A percentile compares a stretch with the other conserved stretches of the same genome.
phyloP scores from a whole-genome alignment of 768 basidiomycete species.

The Lanmaoa rubissima region DNA sequence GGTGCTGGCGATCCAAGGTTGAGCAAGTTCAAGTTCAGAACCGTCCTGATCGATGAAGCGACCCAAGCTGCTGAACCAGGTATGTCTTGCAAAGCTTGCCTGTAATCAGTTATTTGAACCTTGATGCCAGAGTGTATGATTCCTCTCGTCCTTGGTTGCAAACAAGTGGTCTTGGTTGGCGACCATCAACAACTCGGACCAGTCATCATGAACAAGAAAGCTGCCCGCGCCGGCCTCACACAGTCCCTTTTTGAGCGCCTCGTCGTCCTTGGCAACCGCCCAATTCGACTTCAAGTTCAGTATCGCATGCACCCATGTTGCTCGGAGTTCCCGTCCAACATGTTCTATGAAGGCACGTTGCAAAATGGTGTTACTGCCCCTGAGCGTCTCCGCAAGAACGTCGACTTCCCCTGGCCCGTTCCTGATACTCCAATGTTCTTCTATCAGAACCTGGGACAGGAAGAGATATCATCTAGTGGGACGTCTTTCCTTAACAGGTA shows the following conservation, averaged over 20 bases:
- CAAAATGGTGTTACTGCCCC: constrained; percentile 99
- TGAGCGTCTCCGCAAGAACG: constrained; percentile 94
- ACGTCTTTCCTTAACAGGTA: constrained; percentile 97
- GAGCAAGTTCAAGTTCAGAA: constrained; percentile 97
- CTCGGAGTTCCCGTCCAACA: constrained; percentile 99
- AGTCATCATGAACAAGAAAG: constrained; percentile 99
- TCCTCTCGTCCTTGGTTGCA: constrained; percentile 95
- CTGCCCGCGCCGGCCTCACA: constrained; percentile 96
- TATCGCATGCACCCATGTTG: constrained; percentile 99
- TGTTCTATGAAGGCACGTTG: constrained; percentile 99
- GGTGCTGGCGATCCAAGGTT: constrained; percentile 96
- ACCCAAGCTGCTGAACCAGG: constrained; percentile 98
- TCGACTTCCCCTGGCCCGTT: constrained; percentile 98
- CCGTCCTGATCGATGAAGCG: constrained; percentile 97
- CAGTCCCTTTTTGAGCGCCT: constrained; percentile 98
- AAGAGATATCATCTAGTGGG: constrained; percentile 97
- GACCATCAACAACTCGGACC: constrained; percentile 97
- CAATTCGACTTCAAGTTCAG: constrained; percentile 98
- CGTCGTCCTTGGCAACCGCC: constrained; percentile 91
- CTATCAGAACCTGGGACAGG: constrained; percentile 98
- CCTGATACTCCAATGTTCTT: constrained; percentile 99
- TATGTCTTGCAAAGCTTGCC: constrained; percentile 31
- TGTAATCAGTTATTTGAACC: constrained; percentile 7
- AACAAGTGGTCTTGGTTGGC: constrained; percentile 97
- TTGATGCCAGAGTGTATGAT: constrained; percentile 90